Base-by-base conservation (phyloP, 2,329 filamentous ascomycete species). In the Geosmithia putterillii region DNA sequence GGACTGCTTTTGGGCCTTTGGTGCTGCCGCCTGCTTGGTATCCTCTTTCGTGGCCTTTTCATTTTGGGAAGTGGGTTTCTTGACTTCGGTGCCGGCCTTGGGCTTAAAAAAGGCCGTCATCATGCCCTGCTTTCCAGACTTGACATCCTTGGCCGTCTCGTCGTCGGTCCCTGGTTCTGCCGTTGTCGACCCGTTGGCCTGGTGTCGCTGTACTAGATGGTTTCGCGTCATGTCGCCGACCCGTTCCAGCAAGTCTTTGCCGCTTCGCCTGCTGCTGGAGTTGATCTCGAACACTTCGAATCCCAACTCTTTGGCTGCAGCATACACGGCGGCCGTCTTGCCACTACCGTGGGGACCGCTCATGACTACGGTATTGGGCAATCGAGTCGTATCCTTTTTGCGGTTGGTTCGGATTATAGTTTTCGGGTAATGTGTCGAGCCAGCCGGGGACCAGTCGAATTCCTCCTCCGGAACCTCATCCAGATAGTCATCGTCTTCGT, bases 201-300 rank as follows among this genome's bases (percentile, higher is more conserved):
- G 66, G 45, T 68, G 67, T 41, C 66, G 69, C 43, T 71, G 70
- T 18, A 98, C 90, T 2, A 95, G 73, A 60, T 98, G 92, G 53
- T 98, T 96, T 47, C 82, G 81, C 4, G 88, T 92, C 90, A 98
- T 96, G 61, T 98, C 88, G 36, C 92, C 94, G 38, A 98, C 86
- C 52, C 77, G 86, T 54, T 98, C 92, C 28, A 94, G 59, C 40
- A 98, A 80, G 54, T 98, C 92, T 58, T 83, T 92, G 25, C 89
- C 90, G 55, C 79, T 94, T 48, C 92, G 74, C 42, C 89, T 79
- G 51, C 78, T 86, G 47, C 86, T 79, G 1, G 90, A 67, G 54
- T 94, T 94, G 56, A 98, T 88, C 61, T 98, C 92, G 51, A 98
- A 98, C 1, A 98, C 76, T 54, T 95, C 89, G 55, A 94, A 96